A percentile compares a stretch with the other conserved stretches of the same genome.
phyloP scores from a whole-genome alignment of 2,329 filamentous ascomycete genomes.

The Bretziella fagacearum region DNA sequence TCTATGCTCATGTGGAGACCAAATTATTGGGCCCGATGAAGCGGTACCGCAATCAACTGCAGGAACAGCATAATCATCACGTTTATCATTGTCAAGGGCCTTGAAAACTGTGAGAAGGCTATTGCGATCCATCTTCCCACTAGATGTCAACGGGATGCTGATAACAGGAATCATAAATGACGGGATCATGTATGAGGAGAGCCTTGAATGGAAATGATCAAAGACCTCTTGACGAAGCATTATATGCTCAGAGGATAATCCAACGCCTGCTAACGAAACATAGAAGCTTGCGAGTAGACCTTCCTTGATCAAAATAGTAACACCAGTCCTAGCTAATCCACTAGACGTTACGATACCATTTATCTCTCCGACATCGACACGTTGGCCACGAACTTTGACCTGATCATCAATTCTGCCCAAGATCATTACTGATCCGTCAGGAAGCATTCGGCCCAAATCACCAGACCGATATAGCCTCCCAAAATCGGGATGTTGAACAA shows the following conservation, averaged over 20 bases:
- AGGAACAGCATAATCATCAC: not conserved
- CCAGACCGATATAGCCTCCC: slow-evolving; percentile 70
- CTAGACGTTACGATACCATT: slow-evolving; percentile 36
- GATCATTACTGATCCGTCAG: slow-evolving; percentile 59
- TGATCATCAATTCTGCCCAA: slow-evolving; percentile 61
- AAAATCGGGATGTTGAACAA: slow-evolving; percentile 49
- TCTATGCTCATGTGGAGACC: slow-evolving; percentile 37
- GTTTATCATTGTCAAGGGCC: not conserved
- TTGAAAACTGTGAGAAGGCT: slow-evolving; percentile 32
- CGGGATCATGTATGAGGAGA: slow-evolving; percentile 69
- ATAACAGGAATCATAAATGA: slow-evolving; percentile 54
- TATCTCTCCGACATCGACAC: slow-evolving; percentile 65
- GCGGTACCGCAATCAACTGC: no score
- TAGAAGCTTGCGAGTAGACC: slow-evolving; percentile 54
- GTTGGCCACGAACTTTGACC: slow-evolving; percentile 64
- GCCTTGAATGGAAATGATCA: slow-evolving; percentile 31
- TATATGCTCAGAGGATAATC: not conserved
- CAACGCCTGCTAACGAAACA: slow-evolving; percentile 27
- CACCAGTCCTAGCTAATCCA: slow-evolving; percentile 39
- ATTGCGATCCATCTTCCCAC: slow-evolving; percentile 55
- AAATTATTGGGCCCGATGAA: slow-evolving; percentile 17
- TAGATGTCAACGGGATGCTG: slow-evolving; percentile 50
- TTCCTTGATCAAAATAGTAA: slow-evolving; percentile 40
- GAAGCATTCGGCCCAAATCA: slow-evolving; percentile 63
- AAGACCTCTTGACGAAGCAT: slow-evolving; percentile 21